phyloP scores from a whole-genome alignment of 2,329 filamentous ascomycete genomes.

The Penicillium sp. region DNA sequence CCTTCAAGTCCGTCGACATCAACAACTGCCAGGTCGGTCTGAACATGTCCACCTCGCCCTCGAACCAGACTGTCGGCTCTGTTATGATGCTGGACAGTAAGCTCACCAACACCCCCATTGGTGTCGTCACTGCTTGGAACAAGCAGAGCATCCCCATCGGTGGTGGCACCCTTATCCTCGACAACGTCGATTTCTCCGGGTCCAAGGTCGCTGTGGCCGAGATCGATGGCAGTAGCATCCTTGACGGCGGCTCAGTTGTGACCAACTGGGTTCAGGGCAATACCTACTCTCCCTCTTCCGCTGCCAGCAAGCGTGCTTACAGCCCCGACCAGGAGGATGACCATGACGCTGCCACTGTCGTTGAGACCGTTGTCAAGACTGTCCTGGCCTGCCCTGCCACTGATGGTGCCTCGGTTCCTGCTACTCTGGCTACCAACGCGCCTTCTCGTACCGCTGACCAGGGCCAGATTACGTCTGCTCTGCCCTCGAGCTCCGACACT shows the following conservation, averaged over 20 bases:
- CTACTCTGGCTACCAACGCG: slow-evolving; percentile 6
- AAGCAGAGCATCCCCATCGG: slow-evolving; percentile 60
- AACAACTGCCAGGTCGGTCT: slow-evolving; percentile 73
- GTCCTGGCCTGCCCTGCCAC: slow-evolving; percentile 23
- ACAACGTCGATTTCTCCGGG: slow-evolving; percentile 82
- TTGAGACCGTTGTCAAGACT: slow-evolving; percentile 30
- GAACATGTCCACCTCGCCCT: slow-evolving; percentile 69
- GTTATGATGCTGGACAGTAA: slow-evolving; percentile 78
- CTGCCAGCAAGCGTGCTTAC: slow-evolving; percentile 27
- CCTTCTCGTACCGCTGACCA: not conserved
- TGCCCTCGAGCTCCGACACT: slow-evolving; percentile 5
- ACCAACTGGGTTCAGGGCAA: slow-evolving; percentile 77
- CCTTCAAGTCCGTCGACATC: slow-evolving; percentile 72
- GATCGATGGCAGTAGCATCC: slow-evolving; percentile 57
- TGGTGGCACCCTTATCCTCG: slow-evolving; percentile 78
- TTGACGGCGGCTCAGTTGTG: slow-evolving; percentile 69
- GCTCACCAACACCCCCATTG: slow-evolving; percentile 72
- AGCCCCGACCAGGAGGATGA: slow-evolving; percentile 16
- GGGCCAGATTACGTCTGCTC: not conserved
- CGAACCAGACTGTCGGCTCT: slow-evolving; percentile 76
- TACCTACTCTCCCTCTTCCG: slow-evolving; percentile 54
- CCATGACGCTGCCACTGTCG: slow-evolving; percentile 20
- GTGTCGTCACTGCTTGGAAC: slow-evolving; percentile 73
- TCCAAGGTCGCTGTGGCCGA: slow-evolving; percentile 66
- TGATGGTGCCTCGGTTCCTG: not conserved